Evolutionary conservation across 2,329 filamentous ascomycete genomes (phyloP).

Genomic region (Talaromyces amestolkiae): DNA sequence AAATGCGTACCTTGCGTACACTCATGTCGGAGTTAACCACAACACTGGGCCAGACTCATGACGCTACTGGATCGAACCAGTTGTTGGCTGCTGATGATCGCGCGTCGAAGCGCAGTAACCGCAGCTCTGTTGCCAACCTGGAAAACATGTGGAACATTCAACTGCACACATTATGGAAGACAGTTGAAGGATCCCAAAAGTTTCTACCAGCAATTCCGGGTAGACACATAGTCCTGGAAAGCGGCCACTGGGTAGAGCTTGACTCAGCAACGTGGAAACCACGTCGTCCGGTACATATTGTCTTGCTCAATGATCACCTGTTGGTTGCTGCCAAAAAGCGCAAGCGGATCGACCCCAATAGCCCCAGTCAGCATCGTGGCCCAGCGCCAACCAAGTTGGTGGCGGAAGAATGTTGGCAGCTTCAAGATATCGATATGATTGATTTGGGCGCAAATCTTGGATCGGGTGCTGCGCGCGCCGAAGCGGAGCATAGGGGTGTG

Average conservation of each 20-base stretch:
- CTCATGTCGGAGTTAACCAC: conserved; percentile 90
- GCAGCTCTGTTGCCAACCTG: conserved; percentile 79
- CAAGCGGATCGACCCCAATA: conserved; percentile 70
- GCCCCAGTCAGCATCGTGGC: conserved; percentile 42
- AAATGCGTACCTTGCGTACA: conserved; percentile 87
- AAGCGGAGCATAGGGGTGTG: conserved; percentile 58
- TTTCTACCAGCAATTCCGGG: conserved; percentile 86
- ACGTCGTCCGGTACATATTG: conserved; percentile 81
- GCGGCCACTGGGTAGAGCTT: conserved; percentile 89
- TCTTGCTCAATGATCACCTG: conserved; percentile 90
- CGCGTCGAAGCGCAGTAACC: conserved; percentile 63
- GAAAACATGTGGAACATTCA: conserved; percentile 68
- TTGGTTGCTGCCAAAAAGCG: conserved; percentile 91
- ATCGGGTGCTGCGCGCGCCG: conserved; percentile 36
- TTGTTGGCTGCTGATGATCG: conserved; percentile 53
- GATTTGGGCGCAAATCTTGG: conserved; percentile 65
- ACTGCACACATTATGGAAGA: conserved; percentile 84
- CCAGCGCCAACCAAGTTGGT: conserved; percentile 69
- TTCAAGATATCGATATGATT: conserved; percentile 88
- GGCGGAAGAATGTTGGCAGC: conserved; percentile 89
- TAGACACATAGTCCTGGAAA: conserved; percentile 92
- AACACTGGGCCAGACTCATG: conserved; percentile 53
- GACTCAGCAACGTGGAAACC: conserved; percentile 98
- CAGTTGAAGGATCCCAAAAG: conserved; percentile 96
- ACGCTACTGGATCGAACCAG: conserved; percentile 54